These are phyloP conservation scores for Yamadazyma atmosphaerica DNA, from an alignment of 1,139 yeast species.

Conservation along the genomic window DNA sequence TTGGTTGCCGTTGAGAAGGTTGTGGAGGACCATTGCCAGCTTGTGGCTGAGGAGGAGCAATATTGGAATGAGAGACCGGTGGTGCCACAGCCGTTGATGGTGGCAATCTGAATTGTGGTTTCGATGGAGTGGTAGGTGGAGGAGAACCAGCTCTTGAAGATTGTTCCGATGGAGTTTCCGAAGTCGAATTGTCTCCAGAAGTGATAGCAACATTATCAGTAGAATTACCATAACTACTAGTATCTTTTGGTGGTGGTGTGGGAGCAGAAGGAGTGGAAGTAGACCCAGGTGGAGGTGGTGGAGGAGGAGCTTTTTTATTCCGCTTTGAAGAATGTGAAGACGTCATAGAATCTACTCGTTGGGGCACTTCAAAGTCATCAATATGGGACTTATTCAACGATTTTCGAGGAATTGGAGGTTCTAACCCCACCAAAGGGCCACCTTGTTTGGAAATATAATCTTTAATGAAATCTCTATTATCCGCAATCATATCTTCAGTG, in stretches of 20 bases:
- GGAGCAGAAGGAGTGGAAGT: constrained; percentile 8
- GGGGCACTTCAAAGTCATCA: constrained; percentile 13
- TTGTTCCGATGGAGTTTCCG: constrained; percentile 16
- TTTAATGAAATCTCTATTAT: constrained; percentile 78
- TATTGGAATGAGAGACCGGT: constrained; percentile 34
- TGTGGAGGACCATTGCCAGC: constrained; percentile 3
- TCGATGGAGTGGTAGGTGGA: constrained; percentile 11
- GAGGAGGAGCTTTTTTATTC: constrained; percentile 46
- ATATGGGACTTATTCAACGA: constrained; percentile 28
- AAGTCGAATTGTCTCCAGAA: constrained; percentile 10
- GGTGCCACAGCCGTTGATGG: constrained; percentile 27
- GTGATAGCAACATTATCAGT: constrained; percentile 15
- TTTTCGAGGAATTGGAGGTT: constrained; percentile 79
- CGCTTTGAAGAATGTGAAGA: constrained; percentile 16
- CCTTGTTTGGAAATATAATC: constrained; percentile 75
- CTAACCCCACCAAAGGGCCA: constrained; percentile 82
- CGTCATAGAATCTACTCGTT: constrained; percentile 5
- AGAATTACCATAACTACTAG: constrained; percentile 13
- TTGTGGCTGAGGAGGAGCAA: constrained; percentile 18
- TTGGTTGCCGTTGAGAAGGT: constrained; percentile 8
- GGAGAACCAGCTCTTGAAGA: constrained; percentile 17
- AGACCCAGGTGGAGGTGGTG: constrained; percentile 41
- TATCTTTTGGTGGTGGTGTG: constrained; percentile 14
- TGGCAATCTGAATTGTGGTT: constrained; percentile 28
- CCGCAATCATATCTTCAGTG: constrained; percentile 87